phyloP scores from a whole-genome alignment of 768 basidiomycete genomes.

The Rhodotorula graminis region DNA sequence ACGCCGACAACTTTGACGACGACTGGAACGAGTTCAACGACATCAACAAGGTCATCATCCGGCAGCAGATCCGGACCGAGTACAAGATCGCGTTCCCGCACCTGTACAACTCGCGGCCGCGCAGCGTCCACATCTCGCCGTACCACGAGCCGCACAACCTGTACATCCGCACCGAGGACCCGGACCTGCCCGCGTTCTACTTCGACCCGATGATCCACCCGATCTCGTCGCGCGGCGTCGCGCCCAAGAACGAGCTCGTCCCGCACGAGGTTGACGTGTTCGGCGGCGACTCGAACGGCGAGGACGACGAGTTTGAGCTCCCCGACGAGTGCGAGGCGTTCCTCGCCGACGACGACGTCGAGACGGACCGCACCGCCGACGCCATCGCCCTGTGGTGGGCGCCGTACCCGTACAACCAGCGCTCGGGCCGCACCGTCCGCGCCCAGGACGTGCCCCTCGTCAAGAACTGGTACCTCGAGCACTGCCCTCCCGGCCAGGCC shows the following conservation, averaged over 20 bases:
- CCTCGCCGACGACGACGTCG: constrained; percentile 58
- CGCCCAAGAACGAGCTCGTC: constrained; percentile 67
- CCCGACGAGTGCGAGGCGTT: constrained; percentile 74
- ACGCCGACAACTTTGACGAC: constrained; percentile 96
- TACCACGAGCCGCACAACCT: constrained; percentile 96
- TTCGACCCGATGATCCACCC: constrained; percentile 99
- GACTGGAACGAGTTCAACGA: constrained; percentile 81
- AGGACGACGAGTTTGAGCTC: constrained; percentile 75
- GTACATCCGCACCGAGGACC: constrained; percentile 97
- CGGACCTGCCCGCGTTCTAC: constrained; percentile 98
- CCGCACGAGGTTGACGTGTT: constrained; percentile 91
- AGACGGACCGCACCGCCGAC: constrained; percentile 88
- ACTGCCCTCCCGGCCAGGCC: constrained; percentile 90
- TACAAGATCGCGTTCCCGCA: constrained; percentile 99
- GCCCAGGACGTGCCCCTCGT: constrained; percentile 93
- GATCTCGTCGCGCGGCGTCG: constrained; percentile 81
- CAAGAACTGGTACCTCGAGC: constrained; percentile 98
- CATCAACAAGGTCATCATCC: constrained; percentile 98
- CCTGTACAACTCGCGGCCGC: constrained; percentile 94
- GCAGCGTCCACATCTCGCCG: constrained; percentile 82
- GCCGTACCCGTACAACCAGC: constrained; percentile 86
- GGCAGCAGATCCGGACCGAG: constrained; percentile 95
- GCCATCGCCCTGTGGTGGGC: constrained; percentile 99
- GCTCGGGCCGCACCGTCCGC: constrained; percentile 85
- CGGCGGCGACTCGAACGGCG: constrained; percentile 59